A percentile compares a stretch with the other conserved stretches of the same genome.
phyloP scores from a whole-genome alignment of 192 early-diverging fungal genomes.

The Umbelopsis vinacea region DNA sequence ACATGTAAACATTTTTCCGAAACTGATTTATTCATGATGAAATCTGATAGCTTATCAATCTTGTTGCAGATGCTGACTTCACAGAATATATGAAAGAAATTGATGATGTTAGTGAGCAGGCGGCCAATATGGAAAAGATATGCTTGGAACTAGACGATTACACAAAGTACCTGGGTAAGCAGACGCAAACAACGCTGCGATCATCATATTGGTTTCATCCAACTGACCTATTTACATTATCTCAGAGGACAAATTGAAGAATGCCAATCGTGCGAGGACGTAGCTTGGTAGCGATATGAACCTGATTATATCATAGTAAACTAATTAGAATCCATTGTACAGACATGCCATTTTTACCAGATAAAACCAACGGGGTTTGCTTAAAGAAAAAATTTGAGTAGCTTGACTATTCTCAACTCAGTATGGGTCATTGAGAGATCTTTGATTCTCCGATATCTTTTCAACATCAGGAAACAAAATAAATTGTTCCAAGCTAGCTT shows the following conservation, averaged over 20 bases:
- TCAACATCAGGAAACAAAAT: not conserved
- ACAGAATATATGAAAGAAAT: slow-evolving; percentile 33
- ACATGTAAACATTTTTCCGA: slow-evolving; percentile 30
- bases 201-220: not conserved
- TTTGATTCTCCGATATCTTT: slow-evolving; percentile 8
- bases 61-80: slow-evolving; percentile 35
- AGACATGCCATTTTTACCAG: not conserved
- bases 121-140: slow-evolving; percentile 36
- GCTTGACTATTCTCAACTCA: not conserved
- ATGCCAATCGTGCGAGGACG: not conserved
- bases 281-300: not conserved
- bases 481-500: not conserved
- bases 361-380: not conserved
- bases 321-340: not conserved
- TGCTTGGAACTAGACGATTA: slow-evolving; percentile 40
- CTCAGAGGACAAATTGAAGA: not conserved
- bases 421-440: not conserved
- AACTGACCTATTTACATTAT: not conserved
- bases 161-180: slow-evolving; percentile 38
- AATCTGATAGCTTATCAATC: not conserved
- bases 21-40: not conserved
- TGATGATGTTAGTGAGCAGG: slow-evolving; percentile 37
- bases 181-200: not conserved
- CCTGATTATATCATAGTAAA: too few species aligned
- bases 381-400: not conserved